Evolutionary conservation across 202 grass and related monocot genomes (phyloP), one percentile per base, ranked within the genome.

Genomic region (Setaria italica): DNA sequence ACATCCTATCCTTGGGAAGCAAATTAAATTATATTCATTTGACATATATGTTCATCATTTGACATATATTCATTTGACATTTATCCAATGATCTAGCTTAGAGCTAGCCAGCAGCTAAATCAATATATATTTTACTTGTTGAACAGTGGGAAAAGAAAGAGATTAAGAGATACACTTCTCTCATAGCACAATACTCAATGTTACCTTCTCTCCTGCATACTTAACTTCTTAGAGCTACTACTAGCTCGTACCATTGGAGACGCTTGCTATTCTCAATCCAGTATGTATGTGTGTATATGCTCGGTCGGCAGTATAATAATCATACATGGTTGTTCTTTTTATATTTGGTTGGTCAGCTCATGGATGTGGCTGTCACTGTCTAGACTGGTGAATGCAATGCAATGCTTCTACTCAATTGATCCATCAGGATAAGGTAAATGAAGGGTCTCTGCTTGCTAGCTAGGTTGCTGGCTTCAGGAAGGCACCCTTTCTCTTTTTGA

Each of bases 401-500:
- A 73, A 83, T 85, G 74, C 73, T 85, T 85, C 73, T 78, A 79
- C 75, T 79, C 65, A 79, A 80, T 70, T 51, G 51, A 82, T 80
- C 48, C 49, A 51, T 78, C 49, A 53, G 79, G 79, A 82, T 82
- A 82, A 82, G 66, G 21, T 59, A 59, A 71, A 81, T 47, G 5
- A 76, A 76, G 53, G 34, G 19, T n/a, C 48, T 55, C 48, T 55
- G 48, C 71, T 54, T 54, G 25, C 30, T 21, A 15, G 8, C 21
- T 30, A 62, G 34, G 34, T 17, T 66, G 64, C 64, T 67, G 65
- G 65, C 65, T 67, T 19, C 63, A 66, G 30, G 63, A 66, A 66
- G 63, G 32, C 33, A 66, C 63, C 33, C 39, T 66, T 60, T 60
- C 59, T 62, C 59, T 62, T 62, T 62, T 62, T 62, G 11, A 62